Evolutionary conservation across 169 alveolate species (phyloP), one percentile per base, ranked within the genome.

Genomic region (Plasmodium coatneyi): DNA sequence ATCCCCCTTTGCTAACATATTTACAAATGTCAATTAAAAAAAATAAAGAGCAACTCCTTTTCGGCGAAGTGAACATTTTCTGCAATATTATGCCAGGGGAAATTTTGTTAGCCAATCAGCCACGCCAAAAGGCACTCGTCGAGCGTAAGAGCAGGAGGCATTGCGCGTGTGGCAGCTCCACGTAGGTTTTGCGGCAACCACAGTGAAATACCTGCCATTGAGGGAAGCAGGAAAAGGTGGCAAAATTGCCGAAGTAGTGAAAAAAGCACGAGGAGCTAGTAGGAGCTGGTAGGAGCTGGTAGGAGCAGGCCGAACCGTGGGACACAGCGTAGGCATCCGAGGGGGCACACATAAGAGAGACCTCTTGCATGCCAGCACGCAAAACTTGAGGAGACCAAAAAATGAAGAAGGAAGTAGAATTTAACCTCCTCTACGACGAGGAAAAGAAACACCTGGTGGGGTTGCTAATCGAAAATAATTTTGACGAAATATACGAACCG

Each of bases 401-500:
- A 84, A 76, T 87, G 93, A 87, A 87, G 36, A 87, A 87, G 74
- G 93, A 79, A 46, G 71, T 30, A 14, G 87, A 78, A 54, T 87
- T 87, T 43, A 87, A 87, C 74, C 28, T 87, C 32, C 71, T 78
- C 52, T 87, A 79, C 34, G 93, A 79, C 16, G 93, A 87, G 71
- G 90, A 87, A 39, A 87, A 87, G 82, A 78, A 87, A 41, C 78
- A 79, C 49, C 28, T 87, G 12, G 39, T 87, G 41, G 93, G 93
- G 76, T 79, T 87, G 34, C 56, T 87, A 78, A 66, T 87, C 14
- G 93, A 87, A 78, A 87, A 87, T 32, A 87, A 87, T 87, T 87
- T 87, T 41, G 93, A 87, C 71, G 89, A 87, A 76, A 70, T 87
- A 79, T 87, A 56, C 52, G 89, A 87, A n/a, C 93, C 93, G 28